Evolutionary conservation across 2,329 filamentous ascomycete species (phyloP), one percentile per base, ranked within the genome.

Genomic region (Fusarium subtropicale): DNA sequence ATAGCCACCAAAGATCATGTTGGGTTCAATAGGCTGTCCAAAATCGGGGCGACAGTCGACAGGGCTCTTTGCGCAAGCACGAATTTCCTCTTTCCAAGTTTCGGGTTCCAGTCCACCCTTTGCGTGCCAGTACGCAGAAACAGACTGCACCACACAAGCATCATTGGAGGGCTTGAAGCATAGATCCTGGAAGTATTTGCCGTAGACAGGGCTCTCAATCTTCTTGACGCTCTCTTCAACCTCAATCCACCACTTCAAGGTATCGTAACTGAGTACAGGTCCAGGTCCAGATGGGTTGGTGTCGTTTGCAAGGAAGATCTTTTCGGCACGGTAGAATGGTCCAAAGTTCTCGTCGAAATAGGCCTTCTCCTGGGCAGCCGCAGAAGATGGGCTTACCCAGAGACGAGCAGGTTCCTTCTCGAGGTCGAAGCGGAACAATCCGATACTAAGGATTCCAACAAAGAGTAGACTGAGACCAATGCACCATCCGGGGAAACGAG

Each of bases 311-410:
- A 99, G 80, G 78, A 99, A 99, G 1, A 90, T 88, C 80, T 99
- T 96, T 78, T 99, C 92, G 0, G 94, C 92, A 41, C 96, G 92
- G 80, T 96, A 99, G 76, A 99, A 99, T 0, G 95, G 94, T 0
- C 96, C 97, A 77, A 99, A 99, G 73, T 93, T 94, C 36, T 87
- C 79, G 77, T 99, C 97, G 70, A 98, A 99, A 77, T 97, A 99
- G 2, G 87, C 87, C 81, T 99, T 99, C 78, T 99, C 95, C 76
- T 93, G 87, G 0, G 96, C 96, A 22, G 97, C 95, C 50, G 90
- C 88, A 6, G 96, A 98, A 11, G 92, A 91, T 10, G 96, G 96
- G 74, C 95, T 94, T n/a, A 99, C 96, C 96, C 96, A 99, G 11
- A 99, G 83, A 48, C 92, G 90, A 13, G 97, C 96, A 8, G 96